These are phyloP conservation scores for Xylaria curta DNA, from an alignment of 495 filamentous ascomycete genomes.

Conservation along the genomic window DNA sequence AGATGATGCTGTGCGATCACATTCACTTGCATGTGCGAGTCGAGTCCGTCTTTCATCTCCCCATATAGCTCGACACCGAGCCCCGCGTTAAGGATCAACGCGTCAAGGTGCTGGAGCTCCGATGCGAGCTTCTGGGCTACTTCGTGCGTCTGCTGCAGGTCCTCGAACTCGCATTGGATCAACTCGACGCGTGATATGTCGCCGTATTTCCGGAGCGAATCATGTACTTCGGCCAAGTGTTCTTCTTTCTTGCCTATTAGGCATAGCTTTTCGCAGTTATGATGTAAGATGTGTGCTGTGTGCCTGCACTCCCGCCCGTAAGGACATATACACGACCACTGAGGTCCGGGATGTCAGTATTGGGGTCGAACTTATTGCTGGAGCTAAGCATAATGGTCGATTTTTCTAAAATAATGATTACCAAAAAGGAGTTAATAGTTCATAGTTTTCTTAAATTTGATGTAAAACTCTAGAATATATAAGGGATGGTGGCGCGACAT, in stretches of 20 bases:
- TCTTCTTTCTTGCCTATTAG: conserved; percentile 56
- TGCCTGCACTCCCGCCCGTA: conserved; percentile 51
- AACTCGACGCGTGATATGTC: conserved; percentile 50
- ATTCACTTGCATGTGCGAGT: conserved; percentile 51
- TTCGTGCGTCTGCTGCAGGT: conserved; percentile 47
- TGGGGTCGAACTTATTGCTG: conserved; percentile 52
- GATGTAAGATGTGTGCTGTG: conserved; percentile 58
- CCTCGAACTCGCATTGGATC: conserved; percentile 50
- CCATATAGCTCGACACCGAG: conserved; percentile 46
- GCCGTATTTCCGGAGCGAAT: conserved; percentile 49
- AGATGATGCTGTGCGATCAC: conserved; percentile 50
- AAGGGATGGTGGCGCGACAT: not conserved
- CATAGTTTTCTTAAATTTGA: not conserved
- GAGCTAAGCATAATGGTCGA: conserved; percentile 31
- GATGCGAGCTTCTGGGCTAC: conserved; percentile 47
- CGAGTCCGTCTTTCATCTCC: conserved; percentile 43
- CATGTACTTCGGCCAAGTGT: conserved; percentile 47
- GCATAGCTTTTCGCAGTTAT: conserved; percentile 53
- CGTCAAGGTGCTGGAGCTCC: conserved; percentile 47
- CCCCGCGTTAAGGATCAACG: conserved; percentile 50
- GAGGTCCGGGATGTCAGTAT: conserved; percentile 36
- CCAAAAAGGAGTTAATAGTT: not conserved
- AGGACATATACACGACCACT: conserved; percentile 50
- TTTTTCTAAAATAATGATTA: not conserved
- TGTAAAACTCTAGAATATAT: not conserved